Conservation (phyloP, 352 stramenopile species). For the Phytophthora pinifolia region DNA sequence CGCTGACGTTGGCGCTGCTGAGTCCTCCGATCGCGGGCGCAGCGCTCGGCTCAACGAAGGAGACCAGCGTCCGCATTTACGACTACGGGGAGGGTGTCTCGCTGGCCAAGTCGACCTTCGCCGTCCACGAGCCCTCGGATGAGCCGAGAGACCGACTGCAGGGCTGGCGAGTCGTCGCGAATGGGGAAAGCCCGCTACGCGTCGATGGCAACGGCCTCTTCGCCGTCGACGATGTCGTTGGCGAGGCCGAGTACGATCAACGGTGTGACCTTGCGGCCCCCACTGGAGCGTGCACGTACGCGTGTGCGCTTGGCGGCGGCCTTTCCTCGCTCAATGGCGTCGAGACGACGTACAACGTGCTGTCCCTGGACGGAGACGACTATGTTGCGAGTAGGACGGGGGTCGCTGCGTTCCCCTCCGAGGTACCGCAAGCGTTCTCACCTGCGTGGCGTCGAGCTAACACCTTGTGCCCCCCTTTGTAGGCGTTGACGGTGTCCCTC, state of each 20-base stretch:
- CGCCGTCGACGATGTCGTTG: conserved; percentile 57
- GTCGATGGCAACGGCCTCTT: conserved; percentile 59
- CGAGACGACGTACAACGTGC: conserved; percentile 29
- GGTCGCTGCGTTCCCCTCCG: conserved; percentile 42
- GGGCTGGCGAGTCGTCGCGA: conserved; percentile 56
- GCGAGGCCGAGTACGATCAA: conserved; percentile 64
- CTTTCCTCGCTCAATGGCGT: conserved; percentile 22
- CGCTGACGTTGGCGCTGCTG: conserved; percentile 41
- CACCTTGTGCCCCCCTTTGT: conserved; percentile 6
- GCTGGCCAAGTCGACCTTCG: conserved; percentile 38
- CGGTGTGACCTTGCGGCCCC: conserved; percentile 61
- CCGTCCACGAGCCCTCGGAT: neutral
- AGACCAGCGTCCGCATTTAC: conserved; percentile 54
- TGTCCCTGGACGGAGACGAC: conserved; percentile 39
- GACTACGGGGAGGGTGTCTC: conserved; percentile 48
- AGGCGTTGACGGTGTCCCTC: conserved; percentile 59
- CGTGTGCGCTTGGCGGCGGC: conserved; percentile 49
- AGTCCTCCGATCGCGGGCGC: conserved; percentile 28
- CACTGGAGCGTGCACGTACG: conserved; percentile 47
- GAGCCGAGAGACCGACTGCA: conserved; percentile 23
- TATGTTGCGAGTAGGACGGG: conserved; percentile 40
- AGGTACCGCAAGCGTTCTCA: conserved; percentile 28
- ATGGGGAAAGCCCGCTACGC: conserved; percentile 43
- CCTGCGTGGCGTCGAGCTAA: too few species aligned
- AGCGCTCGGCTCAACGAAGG: conserved; percentile 33